phyloP scores from a whole-genome alignment of 2,329 filamentous ascomycete genomes.

The Acrodontium crateriforme region DNA sequence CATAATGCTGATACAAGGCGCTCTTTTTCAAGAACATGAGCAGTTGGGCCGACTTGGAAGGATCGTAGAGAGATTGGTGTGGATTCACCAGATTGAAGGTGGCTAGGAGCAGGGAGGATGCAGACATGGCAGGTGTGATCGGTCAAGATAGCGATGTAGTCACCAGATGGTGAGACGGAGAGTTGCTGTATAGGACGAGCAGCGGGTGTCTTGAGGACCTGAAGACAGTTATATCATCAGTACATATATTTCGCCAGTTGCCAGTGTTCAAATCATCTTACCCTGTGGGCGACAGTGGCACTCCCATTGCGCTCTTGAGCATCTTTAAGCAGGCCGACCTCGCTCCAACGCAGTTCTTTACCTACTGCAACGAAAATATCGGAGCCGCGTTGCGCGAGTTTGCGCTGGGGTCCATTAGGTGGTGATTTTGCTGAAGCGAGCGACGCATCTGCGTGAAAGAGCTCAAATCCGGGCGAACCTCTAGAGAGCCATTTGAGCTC shows the following conservation, averaged over 20 bases:
- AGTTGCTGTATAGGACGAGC: slow-evolving; percentile 76
- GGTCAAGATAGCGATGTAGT: slow-evolving; percentile 74
- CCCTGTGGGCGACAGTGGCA: slow-evolving; percentile 8
- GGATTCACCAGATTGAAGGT: slow-evolving; percentile 55
- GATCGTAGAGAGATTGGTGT: slow-evolving; percentile 66
- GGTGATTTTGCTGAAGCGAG: too few species aligned
- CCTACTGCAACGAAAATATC: slow-evolving; percentile 83
- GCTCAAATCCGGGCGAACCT: slow-evolving; percentile 59
- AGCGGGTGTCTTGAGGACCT: slow-evolving; percentile 66
- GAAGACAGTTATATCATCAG: slow-evolving; percentile 1
- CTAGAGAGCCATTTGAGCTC: slow-evolving; percentile 77
- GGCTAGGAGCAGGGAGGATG: slow-evolving; percentile 66
- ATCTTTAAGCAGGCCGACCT: slow-evolving; percentile 67
- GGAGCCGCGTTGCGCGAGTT: slow-evolving; percentile 66
- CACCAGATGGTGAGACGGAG: slow-evolving; percentile 65
- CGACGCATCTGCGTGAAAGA: slow-evolving; percentile 54
- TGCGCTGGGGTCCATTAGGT: slow-evolving; percentile 39
- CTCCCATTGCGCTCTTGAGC: slow-evolving; percentile 4
- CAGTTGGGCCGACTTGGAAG: slow-evolving; percentile 83
- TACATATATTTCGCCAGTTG: too few species aligned
- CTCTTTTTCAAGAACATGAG: slow-evolving; percentile 75
- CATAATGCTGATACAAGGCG: slow-evolving; percentile 71
- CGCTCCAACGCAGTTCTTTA: slow-evolving; percentile 83
- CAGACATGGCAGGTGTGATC: slow-evolving; percentile 79
- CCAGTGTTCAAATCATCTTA: too few species aligned